Conservation (phyloP, 2,329 filamentous ascomycete species). For the Acephala macrosclerotiorum region DNA sequence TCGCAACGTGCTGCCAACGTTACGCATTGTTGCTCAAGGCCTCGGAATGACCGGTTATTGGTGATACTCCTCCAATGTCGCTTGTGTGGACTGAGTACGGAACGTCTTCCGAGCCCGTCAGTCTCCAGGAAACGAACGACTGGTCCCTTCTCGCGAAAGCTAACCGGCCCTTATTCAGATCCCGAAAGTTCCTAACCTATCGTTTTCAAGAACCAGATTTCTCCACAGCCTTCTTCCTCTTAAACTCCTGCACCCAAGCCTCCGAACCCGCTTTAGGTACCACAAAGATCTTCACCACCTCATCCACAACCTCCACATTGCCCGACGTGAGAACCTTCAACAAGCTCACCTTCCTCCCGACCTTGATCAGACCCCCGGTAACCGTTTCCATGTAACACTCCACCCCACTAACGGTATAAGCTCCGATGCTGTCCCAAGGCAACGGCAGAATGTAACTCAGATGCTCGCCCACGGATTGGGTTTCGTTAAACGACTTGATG, state of each 20-base stretch:
- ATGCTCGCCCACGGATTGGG: constrained; percentile 77
- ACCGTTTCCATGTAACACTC: constrained; percentile 91
- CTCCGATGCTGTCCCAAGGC: constrained; percentile 79
- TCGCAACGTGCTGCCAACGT: not conserved
- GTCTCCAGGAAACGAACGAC: not conserved
- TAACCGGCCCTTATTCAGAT: not conserved
- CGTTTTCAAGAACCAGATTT: constrained; percentile 33
- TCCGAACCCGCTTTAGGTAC: constrained; percentile 75
- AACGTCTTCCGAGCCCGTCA: not conserved
- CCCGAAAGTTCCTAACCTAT: not conserved
- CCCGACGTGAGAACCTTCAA: constrained; percentile 77
- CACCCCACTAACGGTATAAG: constrained; percentile 71
- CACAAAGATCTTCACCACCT: constrained; percentile 82
- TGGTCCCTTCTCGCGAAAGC: not conserved
- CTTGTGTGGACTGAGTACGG: not conserved
- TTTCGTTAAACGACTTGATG: constrained; percentile 85
- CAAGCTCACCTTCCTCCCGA: constrained; percentile 83
- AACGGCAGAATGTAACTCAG: constrained; percentile 85
- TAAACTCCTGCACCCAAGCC: constrained; percentile 86
- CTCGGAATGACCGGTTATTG: not conserved
- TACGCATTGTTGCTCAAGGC: not conserved
- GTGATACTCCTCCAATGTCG: not conserved
- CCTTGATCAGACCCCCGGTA: constrained; percentile 82
- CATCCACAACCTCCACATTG: constrained; percentile 87
- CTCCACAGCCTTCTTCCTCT: constrained; percentile 69